Conservation (phyloP, 202 grass and related monocot species). For the Eragrostis tef region DNA sequence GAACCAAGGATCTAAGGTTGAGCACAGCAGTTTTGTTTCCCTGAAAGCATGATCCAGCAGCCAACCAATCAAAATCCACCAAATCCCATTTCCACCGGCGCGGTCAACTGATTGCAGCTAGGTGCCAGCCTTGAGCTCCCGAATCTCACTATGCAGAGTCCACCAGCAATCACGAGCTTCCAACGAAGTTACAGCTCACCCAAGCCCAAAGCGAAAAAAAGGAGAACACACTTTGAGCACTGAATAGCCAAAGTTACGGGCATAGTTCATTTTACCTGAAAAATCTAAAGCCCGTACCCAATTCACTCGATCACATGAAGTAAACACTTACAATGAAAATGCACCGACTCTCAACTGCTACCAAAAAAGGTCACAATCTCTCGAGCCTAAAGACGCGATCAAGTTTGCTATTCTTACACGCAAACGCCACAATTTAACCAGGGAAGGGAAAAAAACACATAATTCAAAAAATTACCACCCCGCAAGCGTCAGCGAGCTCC, state of each 20-base stretch:
- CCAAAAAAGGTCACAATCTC: neutral
- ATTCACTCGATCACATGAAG: neutral
- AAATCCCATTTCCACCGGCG: neutral
- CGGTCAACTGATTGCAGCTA: constrained; percentile 24
- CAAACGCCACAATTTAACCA: neutral
- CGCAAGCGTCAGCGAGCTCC: constrained; percentile 29
- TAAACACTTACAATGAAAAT: neutral
- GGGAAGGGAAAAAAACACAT: neutral
- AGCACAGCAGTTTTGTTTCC: neutral
- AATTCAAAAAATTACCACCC: constrained; percentile 25
- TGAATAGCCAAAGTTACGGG: neutral
- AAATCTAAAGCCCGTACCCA: neutral
- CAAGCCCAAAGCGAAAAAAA: constrained; percentile 25
- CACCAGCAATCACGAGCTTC: constrained; percentile 42
- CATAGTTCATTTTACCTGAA: neutral
- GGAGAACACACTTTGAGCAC: neutral
- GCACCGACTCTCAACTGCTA: neutral
- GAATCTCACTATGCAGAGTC: constrained; percentile 2
- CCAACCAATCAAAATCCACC: constrained; percentile 42
- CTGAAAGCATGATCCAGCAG: constrained; percentile 21
- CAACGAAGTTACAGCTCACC: constrained; percentile 49
- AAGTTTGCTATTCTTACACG: constrained; percentile 15
- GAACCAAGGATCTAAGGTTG: neutral
- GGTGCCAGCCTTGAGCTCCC: constrained; percentile 28
- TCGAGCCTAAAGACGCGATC: neutral